Conservation (phyloP, 305 asterid genomes). For the Ajuga reptans region DNA sequence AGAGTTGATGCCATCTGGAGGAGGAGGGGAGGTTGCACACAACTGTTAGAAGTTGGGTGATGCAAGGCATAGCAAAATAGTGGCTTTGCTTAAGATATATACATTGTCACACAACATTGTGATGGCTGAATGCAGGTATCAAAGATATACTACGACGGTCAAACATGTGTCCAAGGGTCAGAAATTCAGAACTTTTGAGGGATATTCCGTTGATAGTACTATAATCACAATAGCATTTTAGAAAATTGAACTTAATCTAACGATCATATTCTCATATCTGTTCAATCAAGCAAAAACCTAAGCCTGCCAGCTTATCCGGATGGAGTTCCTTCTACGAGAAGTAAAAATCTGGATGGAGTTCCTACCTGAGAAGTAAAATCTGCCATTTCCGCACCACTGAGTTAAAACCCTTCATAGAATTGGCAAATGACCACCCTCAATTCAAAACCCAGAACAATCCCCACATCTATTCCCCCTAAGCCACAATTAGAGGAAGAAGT, state of each 20-base stretch:
- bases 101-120: neutral
- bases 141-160: neutral
- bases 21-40: neutral
- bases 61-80: neutral
- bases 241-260: neutral
- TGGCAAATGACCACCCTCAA: neutral
- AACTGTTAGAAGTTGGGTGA: neutral
- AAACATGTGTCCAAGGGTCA: neutral
- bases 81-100: neutral
- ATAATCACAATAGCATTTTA: neutral
- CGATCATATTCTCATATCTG: neutral
- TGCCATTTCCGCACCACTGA: neutral
- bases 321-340: neutral
- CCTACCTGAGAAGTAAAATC: neutral
- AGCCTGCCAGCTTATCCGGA: too few relatives aligned
- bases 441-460: neutral
- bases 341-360: neutral
- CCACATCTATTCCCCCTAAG: neutral
- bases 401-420: neutral
- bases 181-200: neutral
- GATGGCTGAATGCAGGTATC: neutral
- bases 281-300: neutral
- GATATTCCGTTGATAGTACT: neutral
- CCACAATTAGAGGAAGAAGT: neutral
- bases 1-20: constrained; percentile 43